phyloP scores from a whole-genome alignment of 352 stramenopile genomes.

The Phytophthora cryptogea region DNA sequence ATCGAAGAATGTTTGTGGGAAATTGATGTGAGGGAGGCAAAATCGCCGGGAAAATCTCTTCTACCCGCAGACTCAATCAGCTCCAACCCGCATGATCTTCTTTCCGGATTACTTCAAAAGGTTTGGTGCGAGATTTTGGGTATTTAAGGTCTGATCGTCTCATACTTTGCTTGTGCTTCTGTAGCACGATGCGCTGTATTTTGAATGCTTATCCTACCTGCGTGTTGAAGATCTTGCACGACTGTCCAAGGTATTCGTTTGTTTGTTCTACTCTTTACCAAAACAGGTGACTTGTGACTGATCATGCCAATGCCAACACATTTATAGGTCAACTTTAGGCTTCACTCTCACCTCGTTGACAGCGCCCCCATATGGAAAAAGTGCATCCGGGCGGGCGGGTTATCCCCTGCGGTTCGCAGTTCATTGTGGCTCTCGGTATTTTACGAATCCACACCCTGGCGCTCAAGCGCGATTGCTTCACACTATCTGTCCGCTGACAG shows the following conservation, averaged over 20 bases:
- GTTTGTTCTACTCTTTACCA: too few relatives aligned
- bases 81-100: constrained; percentile 19
- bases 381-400: constrained; percentile 58
- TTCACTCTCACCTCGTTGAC: constrained; percentile 43
- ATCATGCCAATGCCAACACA: not conserved
- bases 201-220: constrained; percentile 51
- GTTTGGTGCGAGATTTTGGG: constrained; percentile 12
- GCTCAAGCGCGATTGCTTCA: constrained; percentile 34
- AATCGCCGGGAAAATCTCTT: constrained; percentile 25
- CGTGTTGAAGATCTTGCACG: constrained; percentile 49
- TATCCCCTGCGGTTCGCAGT: constrained; percentile 51
- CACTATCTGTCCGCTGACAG: constrained; percentile 54
- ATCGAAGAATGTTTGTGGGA: constrained; percentile 69
- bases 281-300: not conserved
- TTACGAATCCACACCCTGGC: constrained; percentile 65
- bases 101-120: constrained; percentile 36
- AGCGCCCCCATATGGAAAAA: constrained; percentile 78
- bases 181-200: constrained; percentile 40
- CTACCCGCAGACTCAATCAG: constrained; percentile 20
- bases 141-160: not conserved
- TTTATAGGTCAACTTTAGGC: constrained; percentile 41
- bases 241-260: constrained; percentile 36
- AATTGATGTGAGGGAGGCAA: constrained; percentile 43
- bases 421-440: constrained; percentile 70
- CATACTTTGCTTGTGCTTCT: constrained; percentile 2